Base-by-base conservation (phyloP, 2,329 filamentous ascomycete genomes). In the Calonectria naviculata region DNA sequence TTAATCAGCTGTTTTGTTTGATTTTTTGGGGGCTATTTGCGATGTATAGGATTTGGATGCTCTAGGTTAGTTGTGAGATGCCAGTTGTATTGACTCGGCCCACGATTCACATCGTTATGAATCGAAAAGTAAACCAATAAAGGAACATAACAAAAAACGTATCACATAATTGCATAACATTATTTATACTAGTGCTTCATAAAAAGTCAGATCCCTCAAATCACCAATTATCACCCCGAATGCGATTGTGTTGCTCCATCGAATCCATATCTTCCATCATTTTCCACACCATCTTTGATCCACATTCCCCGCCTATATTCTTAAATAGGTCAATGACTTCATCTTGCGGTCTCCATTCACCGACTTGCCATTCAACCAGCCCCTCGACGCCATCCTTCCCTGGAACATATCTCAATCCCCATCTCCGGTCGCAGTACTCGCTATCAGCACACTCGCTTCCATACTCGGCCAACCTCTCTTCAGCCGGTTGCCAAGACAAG, bases 331-430 rank as follows among this genome's bases (percentile, higher is more conserved):
- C 19, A 5, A 56, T 26, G 6, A 68, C 46, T 17, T 41, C 15
- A 21, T 68, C 7, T 0, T 1, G 44, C 17, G 58, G 65, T 34
- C 65, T 68, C 65, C 58, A 68, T 29, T 38, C 36, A 15, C 65
- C 65, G 24, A 68, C 65, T 17, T 56, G 44, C 65, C 56, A 68
- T 41, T 63, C 65, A 26, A 62, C 34, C 10, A 63, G 8, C 28
- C 58, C 46, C 36, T 38, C 21, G 26, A 34, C 10, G 24, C 36
- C 58, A n/a, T 63, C 31, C 24, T 46, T 63, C 34, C 65, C 58
- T 38, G 38, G 46, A 46, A 68, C 7, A 7, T 68, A 68, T 21
- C 36, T 63, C 17, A 68, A 15, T 5, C 46, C 46, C 65, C 58
- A 68, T 31, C 15, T 34, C 10, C 36, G 15, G 17, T 46, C 19